Evolutionary conservation across 2,329 filamentous ascomycete species (phyloP).

Genomic region (Microcyclospora tardicrescens): DNA sequence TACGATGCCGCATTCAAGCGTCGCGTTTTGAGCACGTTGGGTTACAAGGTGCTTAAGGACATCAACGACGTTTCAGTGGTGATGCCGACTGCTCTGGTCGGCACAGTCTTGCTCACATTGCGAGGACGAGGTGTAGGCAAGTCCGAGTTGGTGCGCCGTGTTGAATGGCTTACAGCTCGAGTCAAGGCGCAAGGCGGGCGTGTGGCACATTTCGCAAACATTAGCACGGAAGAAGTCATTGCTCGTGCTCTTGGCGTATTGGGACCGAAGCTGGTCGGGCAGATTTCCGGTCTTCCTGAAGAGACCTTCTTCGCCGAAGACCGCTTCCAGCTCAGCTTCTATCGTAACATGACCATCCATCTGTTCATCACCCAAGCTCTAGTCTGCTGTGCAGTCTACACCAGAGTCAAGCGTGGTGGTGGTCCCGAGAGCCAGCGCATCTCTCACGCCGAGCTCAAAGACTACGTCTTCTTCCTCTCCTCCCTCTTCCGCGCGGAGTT

Average conservation of each 20-base stretch:
- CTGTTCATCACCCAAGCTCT: slow-evolving; percentile 89
- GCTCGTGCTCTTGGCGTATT: slow-evolving; percentile 84
- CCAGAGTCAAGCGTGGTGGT: slow-evolving; percentile 79
- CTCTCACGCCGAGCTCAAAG: slow-evolving; percentile 56
- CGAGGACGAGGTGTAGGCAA: slow-evolving; percentile 85
- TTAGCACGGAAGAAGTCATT: slow-evolving; percentile 67
- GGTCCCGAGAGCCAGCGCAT: slow-evolving; percentile 56
- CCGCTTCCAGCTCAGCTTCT: slow-evolving; percentile 89
- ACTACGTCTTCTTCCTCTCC: slow-evolving; percentile 79
- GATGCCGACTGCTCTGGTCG: slow-evolving; percentile 94
- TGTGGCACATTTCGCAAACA: slow-evolving; percentile 81
- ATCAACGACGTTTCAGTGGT: slow-evolving; percentile 95
- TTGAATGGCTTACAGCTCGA: slow-evolving; percentile 78
- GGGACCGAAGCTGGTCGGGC: slow-evolving; percentile 74
- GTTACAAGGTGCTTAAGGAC: slow-evolving; percentile 82
- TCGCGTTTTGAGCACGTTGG: slow-evolving; percentile 69
- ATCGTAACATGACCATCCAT: slow-evolving; percentile 98
- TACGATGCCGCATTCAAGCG: slow-evolving; percentile 41
- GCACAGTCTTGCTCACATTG: slow-evolving; percentile 81
- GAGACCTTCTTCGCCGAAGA: slow-evolving; percentile 92
- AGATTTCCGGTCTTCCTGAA: slow-evolving; percentile 67
- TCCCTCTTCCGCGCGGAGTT: slow-evolving; percentile 93
- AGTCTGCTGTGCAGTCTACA: slow-evolving; percentile 84
- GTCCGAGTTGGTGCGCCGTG: slow-evolving; percentile 67
- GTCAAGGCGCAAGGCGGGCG: slow-evolving; percentile 77